phyloP scores from a whole-genome alignment of 225 moss, liverwort and hornwort genomes.

The Climacium dendroides region DNA sequence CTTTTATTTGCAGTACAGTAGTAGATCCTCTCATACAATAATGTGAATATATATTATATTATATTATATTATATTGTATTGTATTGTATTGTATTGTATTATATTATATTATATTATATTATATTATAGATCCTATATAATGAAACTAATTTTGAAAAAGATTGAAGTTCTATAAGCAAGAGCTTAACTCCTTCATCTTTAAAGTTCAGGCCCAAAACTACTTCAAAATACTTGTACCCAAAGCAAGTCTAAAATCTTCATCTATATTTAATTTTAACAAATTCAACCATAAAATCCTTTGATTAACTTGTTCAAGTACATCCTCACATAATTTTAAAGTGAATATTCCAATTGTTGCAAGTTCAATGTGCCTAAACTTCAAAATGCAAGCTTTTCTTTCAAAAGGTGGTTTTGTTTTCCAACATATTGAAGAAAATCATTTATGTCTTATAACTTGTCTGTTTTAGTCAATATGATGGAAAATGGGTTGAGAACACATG shows the following conservation, averaged over 20 bases:
- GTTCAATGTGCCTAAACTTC: background rate
- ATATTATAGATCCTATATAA: background rate
- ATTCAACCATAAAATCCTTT: fast-evolving
- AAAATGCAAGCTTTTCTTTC: background rate
- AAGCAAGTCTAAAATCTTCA: background rate
- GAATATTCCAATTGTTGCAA: fast-evolving
- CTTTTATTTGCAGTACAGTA: background rate
- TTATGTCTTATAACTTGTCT: background rate
- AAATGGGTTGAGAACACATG: background rate
- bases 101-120: too few relatives aligned
- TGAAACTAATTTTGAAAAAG: background rate
- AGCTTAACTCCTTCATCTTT: background rate
- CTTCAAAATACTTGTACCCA: background rate
- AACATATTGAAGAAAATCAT: fast-evolving
- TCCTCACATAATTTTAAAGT: background rate
- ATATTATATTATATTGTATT: too few relatives aligned
- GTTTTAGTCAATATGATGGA: background rate
- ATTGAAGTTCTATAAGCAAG: background rate
- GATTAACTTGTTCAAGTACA: fast-evolving
- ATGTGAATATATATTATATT: fast-evolving
- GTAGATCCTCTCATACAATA: background rate
- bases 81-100: too few relatives aligned
- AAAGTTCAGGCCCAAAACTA: fast-evolving
- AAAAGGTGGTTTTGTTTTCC: background rate
- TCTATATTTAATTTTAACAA: background rate